Evolutionary conservation across 805 yeast genomes (phyloP).

Genomic region (Metschnikowia continentalis): DNA sequence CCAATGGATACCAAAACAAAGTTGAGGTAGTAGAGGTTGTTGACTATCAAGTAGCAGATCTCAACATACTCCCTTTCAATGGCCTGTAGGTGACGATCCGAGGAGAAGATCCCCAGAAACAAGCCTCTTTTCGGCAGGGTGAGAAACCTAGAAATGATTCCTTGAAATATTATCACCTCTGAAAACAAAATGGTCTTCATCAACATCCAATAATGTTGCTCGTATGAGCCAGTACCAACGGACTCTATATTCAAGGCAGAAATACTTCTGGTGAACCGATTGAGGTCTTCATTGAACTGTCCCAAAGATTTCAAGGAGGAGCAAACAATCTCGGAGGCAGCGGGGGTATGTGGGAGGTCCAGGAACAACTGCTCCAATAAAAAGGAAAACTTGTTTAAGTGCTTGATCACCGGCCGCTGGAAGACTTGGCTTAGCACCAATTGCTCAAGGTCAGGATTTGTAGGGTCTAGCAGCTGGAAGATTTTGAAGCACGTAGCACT

Average conservation of each 20-base stretch:
- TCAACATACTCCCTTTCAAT: conserved; percentile 26
- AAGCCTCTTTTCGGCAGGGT: conserved; percentile 16
- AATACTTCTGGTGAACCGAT: conserved; percentile 15
- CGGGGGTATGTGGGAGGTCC: conserved; percentile 11
- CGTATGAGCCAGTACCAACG: conserved; percentile 11
- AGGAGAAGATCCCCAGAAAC: conserved; percentile 19
- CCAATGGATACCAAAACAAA: conserved; percentile 53
- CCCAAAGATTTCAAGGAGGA: conserved; percentile 22
- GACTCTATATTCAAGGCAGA: conserved; percentile 9
- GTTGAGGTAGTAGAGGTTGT: conserved; percentile 40
- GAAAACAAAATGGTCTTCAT: conserved; percentile 44
- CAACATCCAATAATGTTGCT: conserved; percentile 33
- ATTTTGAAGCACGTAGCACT: conserved; percentile 14
- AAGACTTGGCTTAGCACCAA: conserved; percentile 12
- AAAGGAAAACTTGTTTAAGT: conserved; percentile 46
- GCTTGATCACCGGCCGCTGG: conserved; percentile 43
- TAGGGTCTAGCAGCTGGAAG: conserved; percentile 16
- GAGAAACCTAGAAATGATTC: conserved; percentile 38
- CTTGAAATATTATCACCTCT: conserved; percentile 48
- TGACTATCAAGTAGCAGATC: conserved; percentile 30
- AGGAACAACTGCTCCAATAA: conserved; percentile 36
- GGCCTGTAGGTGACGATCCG: conserved; percentile 5
- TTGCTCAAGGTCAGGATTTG: conserved; percentile 12
- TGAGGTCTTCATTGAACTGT: conserved; percentile 25
- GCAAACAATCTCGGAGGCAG: conserved; percentile 18